Evolutionary conservation across 164 flowering plant genomes (phyloP), one percentile per base, ranked within the genome.

Genomic region (Kingdonia uniflora): DNA sequence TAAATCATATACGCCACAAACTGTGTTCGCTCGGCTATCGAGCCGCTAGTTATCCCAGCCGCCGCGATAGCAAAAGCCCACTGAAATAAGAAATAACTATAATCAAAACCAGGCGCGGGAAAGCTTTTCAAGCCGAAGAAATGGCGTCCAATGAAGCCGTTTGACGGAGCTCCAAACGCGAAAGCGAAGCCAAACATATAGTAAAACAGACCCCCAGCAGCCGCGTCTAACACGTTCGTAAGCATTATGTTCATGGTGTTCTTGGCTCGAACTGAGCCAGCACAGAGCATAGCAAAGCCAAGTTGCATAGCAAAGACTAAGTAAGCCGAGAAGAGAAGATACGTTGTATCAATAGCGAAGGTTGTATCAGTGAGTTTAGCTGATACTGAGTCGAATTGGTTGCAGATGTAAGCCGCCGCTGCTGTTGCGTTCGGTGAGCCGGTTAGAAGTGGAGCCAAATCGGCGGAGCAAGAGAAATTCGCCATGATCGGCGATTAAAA

Each of bases 41-140:
- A 81, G 10, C 92, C 92, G 49, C 77, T 71, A 59, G 87, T 84
- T 43, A 81, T 84, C 0, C 94, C 94, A 17, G 94, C 94, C n/a
- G 84, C 94, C 0, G 94, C 94, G 11, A 84, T 84, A 14, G 94
- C 87, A 51, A 84, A 81, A 19, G 87, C 84, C 87, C 94, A 84
- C 57, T 84, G 94, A 53, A 70, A 84, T 1, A 84, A 69, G 52
- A 84, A 84, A 43, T 42, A 38, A 29, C 74, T 62, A 65, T 73
- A 84, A 46, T 84, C 94, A 25, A 48, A 60, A 33, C n/a, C 0
- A 0, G 29, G 0, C 0, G 64, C 6, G 0, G 90, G 95, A 26
- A 82, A 19, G 1, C 51, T 51, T 16, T 61, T 67, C 15, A 85
- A 71, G 13, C 71, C 95, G 56, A 85, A 85, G 70, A 51, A 55